phyloP scores from a whole-genome alignment of 805 yeast genomes.

The Saccharomyces paradoxus region DNA sequence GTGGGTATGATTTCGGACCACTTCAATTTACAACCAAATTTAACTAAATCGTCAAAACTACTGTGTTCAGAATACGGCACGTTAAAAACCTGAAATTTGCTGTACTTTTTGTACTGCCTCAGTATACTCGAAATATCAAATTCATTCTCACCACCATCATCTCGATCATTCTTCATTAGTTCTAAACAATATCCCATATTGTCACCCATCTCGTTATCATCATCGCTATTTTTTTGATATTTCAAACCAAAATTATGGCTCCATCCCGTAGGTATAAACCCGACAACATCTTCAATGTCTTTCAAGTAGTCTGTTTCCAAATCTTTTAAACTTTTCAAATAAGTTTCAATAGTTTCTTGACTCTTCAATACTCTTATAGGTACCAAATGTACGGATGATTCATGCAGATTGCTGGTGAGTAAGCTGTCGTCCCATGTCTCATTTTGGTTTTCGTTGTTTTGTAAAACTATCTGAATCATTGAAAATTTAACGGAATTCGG shows the following conservation, averaged over 20 bases:
- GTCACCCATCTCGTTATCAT: constrained; percentile 5
- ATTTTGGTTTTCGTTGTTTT: not conserved
- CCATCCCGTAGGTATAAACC: constrained; percentile 90
- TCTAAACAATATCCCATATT: constrained; percentile 12
- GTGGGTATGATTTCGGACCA: constrained; percentile 65
- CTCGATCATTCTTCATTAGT: constrained; percentile 7
- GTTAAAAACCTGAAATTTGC: constrained; percentile 41
- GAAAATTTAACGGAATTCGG: constrained; percentile 34
- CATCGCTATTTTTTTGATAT: constrained; percentile 6
- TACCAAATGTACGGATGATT: constrained; percentile 52
- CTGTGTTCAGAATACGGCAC: constrained; percentile 95
- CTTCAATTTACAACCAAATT: constrained; percentile 48
- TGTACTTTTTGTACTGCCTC: constrained; percentile 28
- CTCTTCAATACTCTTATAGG: constrained; percentile 51
- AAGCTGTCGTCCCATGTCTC: constrained; percentile 7
- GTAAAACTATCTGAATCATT: constrained; percentile 21
- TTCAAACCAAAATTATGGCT: constrained; percentile 37
- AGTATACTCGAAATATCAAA: constrained; percentile 15
- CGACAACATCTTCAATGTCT: constrained; percentile 40
- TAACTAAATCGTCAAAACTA: constrained; percentile 69
- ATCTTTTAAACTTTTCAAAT: constrained; percentile 10
- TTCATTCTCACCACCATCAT: constrained; percentile 2
- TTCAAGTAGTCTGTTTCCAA: constrained; percentile 7
- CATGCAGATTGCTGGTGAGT: not conserved
- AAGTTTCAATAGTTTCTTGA: constrained; percentile 23